Evolutionary conservation across 1,284 basidiomycete genomes (phyloP).

Genomic region (Moesziomyces antarcticus): DNA sequence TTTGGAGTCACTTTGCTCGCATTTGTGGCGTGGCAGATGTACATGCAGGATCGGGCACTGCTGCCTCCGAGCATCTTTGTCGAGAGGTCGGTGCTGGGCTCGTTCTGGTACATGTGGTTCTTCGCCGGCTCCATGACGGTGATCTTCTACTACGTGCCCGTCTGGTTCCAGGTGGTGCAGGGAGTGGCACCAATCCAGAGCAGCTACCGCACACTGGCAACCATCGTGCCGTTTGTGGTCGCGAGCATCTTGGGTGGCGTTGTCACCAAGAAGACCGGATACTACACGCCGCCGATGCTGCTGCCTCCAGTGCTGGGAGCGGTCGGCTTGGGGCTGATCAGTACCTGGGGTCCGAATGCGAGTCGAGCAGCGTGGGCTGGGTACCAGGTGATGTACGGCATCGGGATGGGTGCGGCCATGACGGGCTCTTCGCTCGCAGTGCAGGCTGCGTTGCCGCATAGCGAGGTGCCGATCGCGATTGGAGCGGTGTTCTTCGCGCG

Average conservation of each 20-base stretch:
- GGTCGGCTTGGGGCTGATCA: constrained; percentile 22
- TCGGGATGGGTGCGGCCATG: constrained; percentile 28
- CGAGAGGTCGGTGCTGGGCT: constrained; percentile 15
- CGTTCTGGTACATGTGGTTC: constrained; percentile 25
- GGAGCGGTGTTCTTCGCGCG: constrained; percentile 25
- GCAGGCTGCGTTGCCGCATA: constrained; percentile 16
- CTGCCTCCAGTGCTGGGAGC: constrained; percentile 15
- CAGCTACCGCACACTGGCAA: constrained; percentile 20
- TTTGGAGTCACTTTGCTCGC: constrained; percentile 10
- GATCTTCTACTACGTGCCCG: constrained; percentile 36
- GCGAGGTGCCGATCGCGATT: constrained; percentile 17
- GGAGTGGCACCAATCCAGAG: constrained; percentile 4
- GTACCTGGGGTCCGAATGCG: constrained; percentile 9
- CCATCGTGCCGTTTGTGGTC: constrained; percentile 12
- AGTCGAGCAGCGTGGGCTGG: constrained; percentile 15
- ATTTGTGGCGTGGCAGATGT: constrained; percentile 26
- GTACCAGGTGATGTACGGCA: constrained; percentile 25
- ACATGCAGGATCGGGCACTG: constrained; percentile 12
- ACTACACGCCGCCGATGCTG: constrained; percentile 24
- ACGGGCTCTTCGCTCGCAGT: constrained; percentile 22
- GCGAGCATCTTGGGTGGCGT: constrained; percentile 13
- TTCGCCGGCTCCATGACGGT: constrained; percentile 15
- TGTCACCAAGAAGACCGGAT: constrained; percentile 11
- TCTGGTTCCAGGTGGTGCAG: constrained; percentile 30
- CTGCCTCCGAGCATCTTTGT: constrained; percentile 17